phyloP scores from a whole-genome alignment of 2,329 filamentous ascomycete genomes.

The Gremmenia infestans region DNA sequence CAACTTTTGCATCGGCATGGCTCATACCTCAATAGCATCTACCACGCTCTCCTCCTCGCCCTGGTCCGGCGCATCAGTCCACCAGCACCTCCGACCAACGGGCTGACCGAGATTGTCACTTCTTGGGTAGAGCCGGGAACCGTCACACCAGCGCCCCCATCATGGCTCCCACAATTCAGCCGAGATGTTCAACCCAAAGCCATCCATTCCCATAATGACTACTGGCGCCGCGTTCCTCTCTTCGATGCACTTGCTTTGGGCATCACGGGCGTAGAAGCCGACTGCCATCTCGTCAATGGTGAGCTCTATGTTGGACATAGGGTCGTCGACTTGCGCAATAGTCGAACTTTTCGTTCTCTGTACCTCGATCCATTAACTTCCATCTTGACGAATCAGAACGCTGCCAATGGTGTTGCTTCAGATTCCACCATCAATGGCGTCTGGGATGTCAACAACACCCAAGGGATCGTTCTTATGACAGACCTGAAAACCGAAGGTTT shows the following conservation, averaged over 20 bases:
- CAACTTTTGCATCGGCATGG: not conserved
- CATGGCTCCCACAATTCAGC: slow-evolving; percentile 20
- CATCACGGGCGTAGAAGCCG: slow-evolving; percentile 53
- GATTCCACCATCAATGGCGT: slow-evolving; percentile 15
- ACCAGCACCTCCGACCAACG: slow-evolving; percentile 46
- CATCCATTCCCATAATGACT: slow-evolving; percentile 53
- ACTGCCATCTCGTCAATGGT: slow-evolving; percentile 53
- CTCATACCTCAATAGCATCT: slow-evolving; percentile 5
- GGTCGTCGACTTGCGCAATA: slow-evolving; percentile 43
- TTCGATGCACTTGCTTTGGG: slow-evolving; percentile 51
- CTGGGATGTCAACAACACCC: slow-evolving; percentile 14
- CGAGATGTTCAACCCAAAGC: slow-evolving; percentile 13
- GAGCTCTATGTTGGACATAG: slow-evolving; percentile 53
- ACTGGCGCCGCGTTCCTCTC: slow-evolving; percentile 43
- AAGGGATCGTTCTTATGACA: slow-evolving; percentile 39
- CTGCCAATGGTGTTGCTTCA: not conserved
- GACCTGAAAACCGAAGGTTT: slow-evolving; percentile 44
- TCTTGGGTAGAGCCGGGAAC: slow-evolving; percentile 9
- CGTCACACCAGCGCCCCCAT: slow-evolving; percentile 6
- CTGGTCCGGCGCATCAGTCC: slow-evolving; percentile 37
- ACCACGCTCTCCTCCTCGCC: slow-evolving; percentile 13
- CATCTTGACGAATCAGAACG: slow-evolving; percentile 47
- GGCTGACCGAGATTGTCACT: slow-evolving; percentile 14
- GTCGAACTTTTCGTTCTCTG: slow-evolving; percentile 50
- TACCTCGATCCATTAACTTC: slow-evolving; percentile 56